Conservation (phyloP, 192 early-diverging fungal species). For the Backusella macrospora region DNA sequence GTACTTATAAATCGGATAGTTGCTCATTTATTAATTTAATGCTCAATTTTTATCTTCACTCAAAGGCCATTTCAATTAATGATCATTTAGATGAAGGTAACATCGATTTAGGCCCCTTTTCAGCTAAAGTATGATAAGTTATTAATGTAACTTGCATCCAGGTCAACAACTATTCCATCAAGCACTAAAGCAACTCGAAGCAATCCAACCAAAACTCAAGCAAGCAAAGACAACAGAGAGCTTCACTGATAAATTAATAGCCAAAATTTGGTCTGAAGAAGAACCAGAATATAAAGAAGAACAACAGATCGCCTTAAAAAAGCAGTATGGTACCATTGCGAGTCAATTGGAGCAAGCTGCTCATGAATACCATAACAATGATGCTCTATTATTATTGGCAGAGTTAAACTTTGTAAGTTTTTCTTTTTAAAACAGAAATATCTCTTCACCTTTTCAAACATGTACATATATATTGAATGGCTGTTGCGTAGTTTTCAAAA, state of each 20-base stretch:
- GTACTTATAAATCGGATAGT: too few relatives aligned
- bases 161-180: constrained; percentile 23
- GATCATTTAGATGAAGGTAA: constrained; percentile 20
- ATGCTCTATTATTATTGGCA: constrained; percentile 66
- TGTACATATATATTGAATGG: neutral
- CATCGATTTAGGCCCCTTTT: neutral
- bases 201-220: constrained; percentile 7
- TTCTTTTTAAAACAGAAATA: neutral
- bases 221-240: neutral
- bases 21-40: too few relatives aligned
- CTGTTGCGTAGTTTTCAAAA: constrained; percentile 53
- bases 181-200: constrained; percentile 22
- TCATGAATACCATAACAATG: constrained; percentile 48
- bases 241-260: constrained; percentile 7
- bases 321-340: constrained; percentile 31
- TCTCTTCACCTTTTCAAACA: neutral
- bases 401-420: constrained; percentile 73
- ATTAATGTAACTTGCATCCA: neutral
- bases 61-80: constrained; percentile 9
- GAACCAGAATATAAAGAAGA: neutral
- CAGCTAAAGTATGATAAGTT: neutral
- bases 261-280: neutral
- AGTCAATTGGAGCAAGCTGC: constrained; percentile 51
- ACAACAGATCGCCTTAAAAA: neutral
- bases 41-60: too few relatives aligned